Conservation (phyloP, 2,329 filamentous ascomycete species). For the Dothideomycetes sp. region DNA sequence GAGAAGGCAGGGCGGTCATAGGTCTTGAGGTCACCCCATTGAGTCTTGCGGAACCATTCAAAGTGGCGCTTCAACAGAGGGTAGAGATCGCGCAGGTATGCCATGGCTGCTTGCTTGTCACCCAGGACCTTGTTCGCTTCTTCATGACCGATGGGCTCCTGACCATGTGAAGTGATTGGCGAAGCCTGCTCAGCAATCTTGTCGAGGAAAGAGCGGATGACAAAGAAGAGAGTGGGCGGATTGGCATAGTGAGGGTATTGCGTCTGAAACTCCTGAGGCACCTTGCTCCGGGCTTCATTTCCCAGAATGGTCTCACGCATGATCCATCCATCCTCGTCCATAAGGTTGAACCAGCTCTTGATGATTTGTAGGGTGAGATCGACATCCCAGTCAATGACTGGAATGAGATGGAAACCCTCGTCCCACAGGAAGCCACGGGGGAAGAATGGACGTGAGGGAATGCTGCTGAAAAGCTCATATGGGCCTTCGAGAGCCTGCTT, state of each 20-base stretch:
- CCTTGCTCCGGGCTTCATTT: constrained; percentile 83
- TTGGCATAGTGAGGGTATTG: constrained; percentile 98
- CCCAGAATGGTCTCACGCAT: constrained; percentile 92
- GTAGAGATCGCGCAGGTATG: constrained; percentile 68
- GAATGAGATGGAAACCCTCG: constrained; percentile 89
- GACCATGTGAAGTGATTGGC: constrained; percentile 13
- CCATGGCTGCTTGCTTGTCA: constrained; percentile 54
- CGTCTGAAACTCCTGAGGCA: constrained; percentile 82
- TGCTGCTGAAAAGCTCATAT: constrained; percentile 78
- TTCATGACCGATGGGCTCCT: constrained; percentile 20
- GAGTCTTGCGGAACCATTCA: constrained; percentile 89
- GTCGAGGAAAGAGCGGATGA: constrained; percentile 73
- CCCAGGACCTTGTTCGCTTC: constrained; percentile 45
- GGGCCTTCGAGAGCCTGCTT: constrained; percentile 66
- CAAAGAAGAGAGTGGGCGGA: constrained; percentile 85
- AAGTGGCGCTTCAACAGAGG: constrained; percentile 83
- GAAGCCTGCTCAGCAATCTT: constrained; percentile 31
- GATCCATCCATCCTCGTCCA: constrained; percentile 98
- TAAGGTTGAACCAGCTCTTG: constrained; percentile 89
- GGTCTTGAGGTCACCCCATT: constrained; percentile 76
- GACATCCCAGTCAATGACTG: constrained; percentile 87
- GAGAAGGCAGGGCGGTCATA: constrained; percentile 87
- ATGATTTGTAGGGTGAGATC: constrained; percentile 80
- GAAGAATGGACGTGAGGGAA: constrained; percentile 92
- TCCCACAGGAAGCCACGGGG: constrained; percentile 96